Base-by-base conservation (phyloP, 768 basidiomycete genomes). In the Strobilomyces dryophilus region DNA sequence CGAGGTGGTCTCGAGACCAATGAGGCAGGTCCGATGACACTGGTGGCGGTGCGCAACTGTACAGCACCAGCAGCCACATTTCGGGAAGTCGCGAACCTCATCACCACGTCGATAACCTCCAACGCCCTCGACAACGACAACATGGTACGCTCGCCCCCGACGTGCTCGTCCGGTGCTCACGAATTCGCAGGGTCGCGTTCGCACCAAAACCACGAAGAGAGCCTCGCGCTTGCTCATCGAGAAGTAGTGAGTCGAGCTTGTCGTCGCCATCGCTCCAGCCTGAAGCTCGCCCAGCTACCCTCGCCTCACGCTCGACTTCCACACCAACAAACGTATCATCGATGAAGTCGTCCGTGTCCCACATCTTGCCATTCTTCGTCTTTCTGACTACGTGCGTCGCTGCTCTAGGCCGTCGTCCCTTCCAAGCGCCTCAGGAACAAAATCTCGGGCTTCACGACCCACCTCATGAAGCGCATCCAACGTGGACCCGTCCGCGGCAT, bases 371-470 rank as follows among this genome's bases (percentile, higher is more conserved):
- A 20, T 34, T 7, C 29, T 34, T 18, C 7, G 2, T 20, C 8
- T 27, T 18, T 34, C 40, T 49, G 12, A 35, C 17, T 21, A 5
- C 15, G 5, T 43, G 15, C 26, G 14, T 24, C 8, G 8, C 5
- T 10, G 24, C 24, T 26, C 5, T 49, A 92, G 91, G 91, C 92
- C 54, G 78, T 89, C 60, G 95, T 99, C 62, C 95, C 95, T 54
- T 98, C 97, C 52, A 98, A 99, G 79, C 92, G 95, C 63, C 85
- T 99, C 66, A 86, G 97, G 71, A 99, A 99, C 90, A 99, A 99
- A 83, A 89, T 99, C 69, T 87, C 95, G 11, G 97, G 97, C 44
- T 99, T 98, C 85, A 99, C 97, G 55, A 99, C 97, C 66, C 97
- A 99, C 72, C 79, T 99, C 73, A 99, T 99, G 97, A 98, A 94